A percentile compares a stretch with the other conserved stretches of the same genome.
phyloP scores from a whole-genome alignment of 1,284 basidiomycete genomes.

The Pseudozyma sp. region DNA sequence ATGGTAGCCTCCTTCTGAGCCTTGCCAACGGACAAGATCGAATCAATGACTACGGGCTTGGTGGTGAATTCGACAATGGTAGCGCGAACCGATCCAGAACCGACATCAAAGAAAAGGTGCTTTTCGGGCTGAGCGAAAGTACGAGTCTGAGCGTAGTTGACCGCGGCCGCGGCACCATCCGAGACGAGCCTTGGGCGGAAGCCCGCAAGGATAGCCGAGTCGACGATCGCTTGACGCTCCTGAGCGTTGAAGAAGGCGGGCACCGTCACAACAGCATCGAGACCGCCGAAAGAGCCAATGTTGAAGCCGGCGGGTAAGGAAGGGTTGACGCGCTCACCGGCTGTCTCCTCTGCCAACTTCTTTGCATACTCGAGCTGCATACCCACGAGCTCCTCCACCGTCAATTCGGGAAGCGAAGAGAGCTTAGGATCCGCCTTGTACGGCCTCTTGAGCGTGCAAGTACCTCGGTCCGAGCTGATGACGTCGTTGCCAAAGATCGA shows the following conservation, averaged over 20 bases:
- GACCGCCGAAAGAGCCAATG: conserved; percentile 59
- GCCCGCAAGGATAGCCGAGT: conserved; percentile 90
- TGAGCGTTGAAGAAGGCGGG: conserved; percentile 72
- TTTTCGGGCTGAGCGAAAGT: conserved; percentile 79
- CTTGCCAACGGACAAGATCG: conserved; percentile 72
- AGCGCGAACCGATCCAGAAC: conserved; percentile 86
- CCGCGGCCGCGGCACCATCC: conserved; percentile 78
- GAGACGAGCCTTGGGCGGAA: conserved; percentile 86
- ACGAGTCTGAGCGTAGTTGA: conserved; percentile 89
- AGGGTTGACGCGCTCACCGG: conserved; percentile 70
- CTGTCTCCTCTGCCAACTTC: conserved; percentile 82
- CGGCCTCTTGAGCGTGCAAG: conserved; percentile 48
- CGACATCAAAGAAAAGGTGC: conserved; percentile 94
- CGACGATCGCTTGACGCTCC: conserved; percentile 82
- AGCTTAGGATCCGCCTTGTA: conserved; percentile 41
- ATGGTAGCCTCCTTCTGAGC: conserved; percentile 76
- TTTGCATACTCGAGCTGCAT: conserved; percentile 94
- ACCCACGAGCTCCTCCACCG: conserved; percentile 88
- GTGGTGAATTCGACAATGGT: conserved; percentile 82
- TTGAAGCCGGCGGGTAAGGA: conserved; percentile 53
- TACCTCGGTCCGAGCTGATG: conserved; percentile 48
- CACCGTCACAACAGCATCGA: conserved; percentile 67
- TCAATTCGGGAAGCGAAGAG: conserved; percentile 40
- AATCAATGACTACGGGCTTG: conserved; percentile 57
- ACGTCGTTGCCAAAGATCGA: conserved; percentile 58